Evolutionary conservation across 2,329 filamentous ascomycete species (phyloP), one percentile per base, ranked within the genome.

Genomic region (Apiospora pterosperma): DNA sequence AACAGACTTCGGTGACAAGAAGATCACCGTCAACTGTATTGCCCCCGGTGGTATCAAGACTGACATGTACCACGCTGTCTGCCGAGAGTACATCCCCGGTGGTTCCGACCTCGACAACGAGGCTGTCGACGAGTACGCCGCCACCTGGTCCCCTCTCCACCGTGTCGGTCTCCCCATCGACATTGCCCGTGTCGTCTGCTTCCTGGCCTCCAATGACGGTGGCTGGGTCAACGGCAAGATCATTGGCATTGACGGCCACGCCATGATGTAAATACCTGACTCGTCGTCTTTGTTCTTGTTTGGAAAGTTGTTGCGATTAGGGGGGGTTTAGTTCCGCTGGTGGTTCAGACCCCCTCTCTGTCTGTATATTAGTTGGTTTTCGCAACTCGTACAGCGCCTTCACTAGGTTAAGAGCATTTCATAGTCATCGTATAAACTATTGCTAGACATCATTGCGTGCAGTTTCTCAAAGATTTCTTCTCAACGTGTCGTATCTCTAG

Each of bases 11-110:
- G 87, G 89, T 63, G 85, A 89, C 79, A 84, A 88, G 72, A 85
- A 86, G 64, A 88, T 90, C 74, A 90, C 88, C 0, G 87, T 90
- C 75, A 90, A 90, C 72, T 86, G 85, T 55, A 82, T 90, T 36
- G 88, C 88, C 0, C 88, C 88, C 0, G 88, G 88, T 64, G 88
- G 87, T 16, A 88, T 89, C 76, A 89, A 88, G 79, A 88, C 84
- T 16, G 88, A 90, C 70, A 90, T 90, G 88, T 90, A 87, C 77
- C 84, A 89, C 77, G 83, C 83, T 63, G 86, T 88, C 55, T 88
- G 86, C 80, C 81, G 84, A 67, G 86, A 88, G 79, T 88, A 88
- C 76, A 88, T 88, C 70, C 86, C 86, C 65, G 78, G 77, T 67
- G 86, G 86, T 58, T 81, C 80, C 64, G 83, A 82, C 68, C 77